Base-by-base conservation (phyloP, 2,329 filamentous ascomycete genomes). In the Alternaria atra region DNA sequence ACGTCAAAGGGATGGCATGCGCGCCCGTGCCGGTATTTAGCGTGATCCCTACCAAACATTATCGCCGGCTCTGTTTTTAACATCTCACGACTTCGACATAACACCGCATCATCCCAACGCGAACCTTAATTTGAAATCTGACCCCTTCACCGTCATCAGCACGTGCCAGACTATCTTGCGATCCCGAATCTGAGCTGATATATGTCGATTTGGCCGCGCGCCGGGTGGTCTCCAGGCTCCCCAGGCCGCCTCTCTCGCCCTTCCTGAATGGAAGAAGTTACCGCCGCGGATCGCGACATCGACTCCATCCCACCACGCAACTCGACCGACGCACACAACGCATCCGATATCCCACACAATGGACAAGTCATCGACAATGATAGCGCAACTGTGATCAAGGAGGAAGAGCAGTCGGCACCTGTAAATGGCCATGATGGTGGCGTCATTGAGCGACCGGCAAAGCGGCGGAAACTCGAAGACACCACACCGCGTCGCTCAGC, bases 401-500 rank as follows among this genome's bases (percentile, higher is more conserved):
- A 64, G 30, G 73, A 76, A 44, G 66, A 73, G 23, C 67, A 58
- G 13, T 51, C 43, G 52, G 58, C 56, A 20, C 27, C 54, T 48
- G 60, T 60, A 27, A 68, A 67, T 56, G 68, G 58, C 42, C 65
- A 71, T 32, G 68, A 73, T 60, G 70, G 63, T 56, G 64, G 61
- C 67, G 66, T 61, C 71, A 66, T 59, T 7, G 66, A 73, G 69
- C 71, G 77, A 30, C 73, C 78, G 27, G 78, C 83, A 15, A 93
- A 93, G 79, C 87, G 90, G 75, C 89, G 88, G 64, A 88, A 88
- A 75, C 77, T 82, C 35, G 77, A 77, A 42, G 76, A 80, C 64
- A 61, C 72, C 55, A 73, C 73, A 15, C 70, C 71, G 48, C 69
- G 72, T 51, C 76, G 75, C 53, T 76, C 77, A 5, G 66, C 71